Evolutionary conservation across 177 flowering plant genomes (phyloP).

Genomic region (Vitis hybrid): DNA sequence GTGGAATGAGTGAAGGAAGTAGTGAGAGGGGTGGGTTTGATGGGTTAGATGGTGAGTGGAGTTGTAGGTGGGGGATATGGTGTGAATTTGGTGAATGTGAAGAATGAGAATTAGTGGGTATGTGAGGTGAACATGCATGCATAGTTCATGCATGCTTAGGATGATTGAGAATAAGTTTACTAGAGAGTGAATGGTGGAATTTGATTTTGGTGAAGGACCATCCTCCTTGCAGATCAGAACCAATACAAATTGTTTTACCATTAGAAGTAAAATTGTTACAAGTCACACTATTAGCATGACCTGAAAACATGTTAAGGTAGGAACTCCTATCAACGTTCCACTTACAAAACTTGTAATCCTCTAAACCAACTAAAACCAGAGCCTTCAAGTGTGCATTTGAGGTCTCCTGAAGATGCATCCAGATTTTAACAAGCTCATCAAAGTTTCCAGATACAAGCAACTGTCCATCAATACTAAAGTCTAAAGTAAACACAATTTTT

Average conservation of each 20-base stretch:
- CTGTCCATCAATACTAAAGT: slow-evolving; percentile 84
- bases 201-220: too few relatives aligned
- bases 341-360: slow-evolving; percentile 80
- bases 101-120: too few relatives aligned
- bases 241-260: slow-evolving; percentile 89
- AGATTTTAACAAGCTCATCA: slow-evolving; percentile 72
- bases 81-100: too few relatives aligned
- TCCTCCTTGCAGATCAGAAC: slow-evolving; percentile 76
- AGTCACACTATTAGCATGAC: slow-evolving; percentile 73
- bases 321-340: slow-evolving; percentile 87
- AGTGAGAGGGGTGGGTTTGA: too few relatives aligned
- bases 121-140: too few relatives aligned
- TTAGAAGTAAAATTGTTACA: slow-evolving; percentile 98
- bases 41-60: too few relatives aligned
- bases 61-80: too few relatives aligned
- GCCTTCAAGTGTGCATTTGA: slow-evolving; percentile 73
- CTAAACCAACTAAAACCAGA: slow-evolving; percentile 90
- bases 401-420: slow-evolving; percentile 56
- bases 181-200: too few relatives aligned
- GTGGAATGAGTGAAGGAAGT: too few relatives aligned
- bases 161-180: too few relatives aligned
- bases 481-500: slow-evolving; percentile 67
- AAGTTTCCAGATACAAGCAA: slow-evolving; percentile 86
- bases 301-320: slow-evolving; percentile 64
- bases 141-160: too few relatives aligned